A percentile compares a stretch with the other conserved stretches of the same genome.
phyloP scores from a whole-genome alignment of 2,329 filamentous ascomycete species.

The Xylaria arbuscula region DNA sequence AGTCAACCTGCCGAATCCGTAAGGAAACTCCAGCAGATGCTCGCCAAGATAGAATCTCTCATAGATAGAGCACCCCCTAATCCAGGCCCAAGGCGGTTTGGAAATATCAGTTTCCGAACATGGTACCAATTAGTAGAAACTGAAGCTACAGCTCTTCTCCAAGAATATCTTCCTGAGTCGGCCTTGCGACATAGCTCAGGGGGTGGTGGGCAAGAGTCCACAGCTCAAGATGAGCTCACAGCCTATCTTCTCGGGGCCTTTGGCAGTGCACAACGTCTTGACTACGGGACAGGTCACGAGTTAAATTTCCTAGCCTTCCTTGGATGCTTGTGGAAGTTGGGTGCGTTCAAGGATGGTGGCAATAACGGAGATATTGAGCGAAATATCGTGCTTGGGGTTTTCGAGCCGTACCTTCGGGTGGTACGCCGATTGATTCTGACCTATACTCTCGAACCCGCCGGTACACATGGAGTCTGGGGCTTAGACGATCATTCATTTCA shows the following conservation, averaged over 20 bases:
- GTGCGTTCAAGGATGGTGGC: constrained; percentile 73
- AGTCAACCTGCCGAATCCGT: constrained; percentile 66
- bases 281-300: constrained; percentile 97
- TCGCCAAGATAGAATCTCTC: constrained; percentile 72
- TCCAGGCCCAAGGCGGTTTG: constrained; percentile 86
- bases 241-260: constrained; percentile 87
- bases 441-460: constrained; percentile 94
- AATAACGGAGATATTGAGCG: constrained; percentile 72
- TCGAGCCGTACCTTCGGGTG: constrained; percentile 81
- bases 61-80: constrained; percentile 86
- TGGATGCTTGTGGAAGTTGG: constrained; percentile 89
- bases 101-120: constrained; percentile 87
- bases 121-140: constrained; percentile 80
- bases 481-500: constrained; percentile 97
- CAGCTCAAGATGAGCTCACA: constrained; percentile 74
- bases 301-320: constrained; percentile 94
- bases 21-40: constrained; percentile 71
- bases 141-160: constrained; percentile 66
- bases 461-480: constrained; percentile 97
- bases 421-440: constrained; percentile 85
- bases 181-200: constrained; percentile 46
- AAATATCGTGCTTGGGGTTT: constrained; percentile 80
- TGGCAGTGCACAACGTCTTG: constrained; percentile 87
- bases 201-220: constrained; percentile 49
- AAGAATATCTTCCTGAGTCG: constrained; percentile 62